phyloP scores from a whole-genome alignment of 495 filamentous ascomycete genomes.

The Neurospora sp. region DNA sequence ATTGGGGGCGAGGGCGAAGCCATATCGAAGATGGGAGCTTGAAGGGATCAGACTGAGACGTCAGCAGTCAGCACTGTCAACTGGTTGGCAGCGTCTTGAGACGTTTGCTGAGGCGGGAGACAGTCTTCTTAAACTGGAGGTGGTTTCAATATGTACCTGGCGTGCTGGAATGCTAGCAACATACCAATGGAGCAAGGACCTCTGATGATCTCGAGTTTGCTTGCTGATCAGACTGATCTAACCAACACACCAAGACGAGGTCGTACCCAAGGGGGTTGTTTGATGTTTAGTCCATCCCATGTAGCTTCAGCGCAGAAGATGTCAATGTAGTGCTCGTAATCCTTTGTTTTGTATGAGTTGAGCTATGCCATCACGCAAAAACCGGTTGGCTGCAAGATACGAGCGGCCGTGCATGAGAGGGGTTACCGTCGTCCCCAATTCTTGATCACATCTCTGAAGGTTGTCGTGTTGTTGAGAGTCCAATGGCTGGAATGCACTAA shows the following conservation, averaged over 20 bases:
- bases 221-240: not conserved
- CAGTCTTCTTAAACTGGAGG: not conserved
- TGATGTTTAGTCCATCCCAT: not conserved
- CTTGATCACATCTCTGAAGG: not conserved
- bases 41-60: not conserved
- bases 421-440: not conserved
- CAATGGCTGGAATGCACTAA: not conserved
- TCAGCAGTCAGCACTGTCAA: not conserved
- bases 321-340: not conserved
- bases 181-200: not conserved
- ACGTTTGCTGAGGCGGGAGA: not conserved
- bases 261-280: not conserved
- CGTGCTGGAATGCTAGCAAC: not conserved
- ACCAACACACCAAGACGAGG: not conserved
- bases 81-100: not conserved
- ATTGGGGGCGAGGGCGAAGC: not conserved
- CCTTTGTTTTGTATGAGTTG: not conserved
- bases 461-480: not conserved
- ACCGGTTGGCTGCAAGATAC: not conserved
- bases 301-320: not conserved
- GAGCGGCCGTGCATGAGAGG: not conserved
- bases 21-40: not conserved
- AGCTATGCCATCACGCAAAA: not conserved
- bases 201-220: not conserved
- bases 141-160: not conserved